Evolutionary conservation across 441 rosid genomes (phyloP).

Genomic region (Raphanus hybrid): DNA sequence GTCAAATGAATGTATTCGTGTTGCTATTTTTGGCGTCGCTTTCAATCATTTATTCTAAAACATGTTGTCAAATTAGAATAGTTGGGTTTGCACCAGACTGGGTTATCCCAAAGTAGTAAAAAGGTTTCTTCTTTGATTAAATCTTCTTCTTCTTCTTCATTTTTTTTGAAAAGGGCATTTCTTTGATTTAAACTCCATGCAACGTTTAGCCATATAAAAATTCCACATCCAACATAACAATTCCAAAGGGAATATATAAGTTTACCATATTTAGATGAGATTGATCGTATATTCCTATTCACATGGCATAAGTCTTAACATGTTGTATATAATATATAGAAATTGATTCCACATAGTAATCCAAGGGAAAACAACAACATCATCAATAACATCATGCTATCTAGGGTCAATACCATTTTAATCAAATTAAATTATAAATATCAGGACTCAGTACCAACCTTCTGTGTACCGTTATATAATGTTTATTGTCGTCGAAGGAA

Average conservation of each 20-base stretch:
- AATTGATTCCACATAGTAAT: background rate
- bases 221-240: too few species aligned
- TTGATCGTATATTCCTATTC: too few species aligned
- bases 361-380: conserved; percentile 4
- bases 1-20: background rate
- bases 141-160: too few species aligned
- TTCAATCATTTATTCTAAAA: background rate
- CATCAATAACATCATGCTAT: background rate
- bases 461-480: conserved; percentile 1
- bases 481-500: conserved; percentile 25
- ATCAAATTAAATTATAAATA: conserved; percentile 2
- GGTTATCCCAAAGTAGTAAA: background rate
- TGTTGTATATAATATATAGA: too few species aligned
- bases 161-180: background rate
- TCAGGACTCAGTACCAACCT: conserved; percentile 28
- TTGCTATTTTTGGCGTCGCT: background rate
- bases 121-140: conserved; percentile 24
- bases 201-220: background rate
- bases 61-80: background rate
- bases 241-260: background rate
- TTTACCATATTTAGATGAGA: background rate
- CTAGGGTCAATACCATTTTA: background rate
- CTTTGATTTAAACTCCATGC: conserved; percentile 18
- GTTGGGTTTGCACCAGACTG: background rate
- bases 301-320: background rate